phyloP scores from a whole-genome alignment of 345 rosid species.

The Chamaenerion angustifolium region DNA sequence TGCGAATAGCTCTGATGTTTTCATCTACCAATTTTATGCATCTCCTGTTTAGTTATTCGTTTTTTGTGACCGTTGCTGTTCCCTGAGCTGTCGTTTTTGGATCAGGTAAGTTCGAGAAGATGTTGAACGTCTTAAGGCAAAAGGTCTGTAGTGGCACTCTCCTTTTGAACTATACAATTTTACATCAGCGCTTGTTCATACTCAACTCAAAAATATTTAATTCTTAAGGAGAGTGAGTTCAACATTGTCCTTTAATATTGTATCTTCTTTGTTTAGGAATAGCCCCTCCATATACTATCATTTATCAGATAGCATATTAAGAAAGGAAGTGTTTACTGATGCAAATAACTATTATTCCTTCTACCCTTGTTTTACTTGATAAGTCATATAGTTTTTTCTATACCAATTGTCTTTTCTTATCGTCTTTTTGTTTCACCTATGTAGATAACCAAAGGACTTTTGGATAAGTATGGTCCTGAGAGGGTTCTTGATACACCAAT shows the following conservation, averaged over 20 bases:
- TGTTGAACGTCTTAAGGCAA: too few relatives aligned
- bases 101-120: constrained; percentile 13
- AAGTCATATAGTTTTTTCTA: background rate
- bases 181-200: too few relatives aligned
- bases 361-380: background rate
- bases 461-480: constrained; percentile 93
- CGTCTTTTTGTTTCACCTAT: background rate
- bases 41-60: background rate
- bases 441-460: constrained; percentile 77
- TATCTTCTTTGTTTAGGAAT: background rate
- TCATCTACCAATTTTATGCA: background rate
- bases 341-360: constrained; percentile 46
- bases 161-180: too few relatives aligned
- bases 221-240: background rate
- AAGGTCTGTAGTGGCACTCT: constrained; percentile 22
- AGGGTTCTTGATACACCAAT: constrained; percentile 93
- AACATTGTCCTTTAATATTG: background rate
- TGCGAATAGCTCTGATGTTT: background rate
- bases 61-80: background rate
- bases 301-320: background rate
- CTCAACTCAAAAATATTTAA: background rate
- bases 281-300: background rate
- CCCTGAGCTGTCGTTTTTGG: background rate
- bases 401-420: constrained; percentile 1
- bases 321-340: constrained; percentile 2